Base-by-base conservation (phyloP, 495 filamentous ascomycete species). In the Tuber aestivum region DNA sequence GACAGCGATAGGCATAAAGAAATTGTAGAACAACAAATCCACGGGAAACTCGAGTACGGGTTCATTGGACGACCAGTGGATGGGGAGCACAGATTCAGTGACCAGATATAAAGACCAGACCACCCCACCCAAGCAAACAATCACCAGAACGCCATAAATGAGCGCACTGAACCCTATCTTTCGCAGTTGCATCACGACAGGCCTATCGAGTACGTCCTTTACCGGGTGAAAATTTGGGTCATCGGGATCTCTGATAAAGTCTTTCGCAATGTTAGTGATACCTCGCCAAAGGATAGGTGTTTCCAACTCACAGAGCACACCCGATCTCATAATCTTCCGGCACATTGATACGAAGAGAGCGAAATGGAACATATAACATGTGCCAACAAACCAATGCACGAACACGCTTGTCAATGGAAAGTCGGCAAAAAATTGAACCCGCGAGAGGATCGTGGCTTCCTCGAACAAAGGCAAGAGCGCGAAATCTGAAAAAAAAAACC, bases 311-410 rank as follows among this genome's bases (percentile, higher is more conserved):
- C 91, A 97, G 73, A 99, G 87, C 69, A 98, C 95, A 61, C 95
- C 95, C 71, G 87, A 91, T 76, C 95, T 89, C 91, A 99, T 91
- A 72, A 98, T 97, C 86, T 97, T 97, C 71, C 95, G 90, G 84
- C 95, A 99, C 95, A 99, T 98, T 65, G 94, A 94, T 69, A 99
- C 95, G 83, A 99, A 99, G 21, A 98, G 87, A 35, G 95, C 95
- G 83, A 99, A 99, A 83, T 99, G 95, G 84, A 99, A 99, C 95
- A 99, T 99, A 84, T 99, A 99, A 78, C 94, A 97, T 9, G 95
- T 99, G 35, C 95, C 95, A 70, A 97, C 90, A 83, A 99, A 99
- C 95, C 95, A 99, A 84, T 99, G 95, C 37, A 98, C 91, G 82
- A 99, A 99, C 32, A 94, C 89, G 9, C 93, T 96, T 0, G 93